A percentile compares a stretch with the other conserved stretches of the same genome.
Evolutionary conservation across 2,329 filamentous ascomycete genomes (phyloP).

Genomic region (Diplodia sapinea): DNA sequence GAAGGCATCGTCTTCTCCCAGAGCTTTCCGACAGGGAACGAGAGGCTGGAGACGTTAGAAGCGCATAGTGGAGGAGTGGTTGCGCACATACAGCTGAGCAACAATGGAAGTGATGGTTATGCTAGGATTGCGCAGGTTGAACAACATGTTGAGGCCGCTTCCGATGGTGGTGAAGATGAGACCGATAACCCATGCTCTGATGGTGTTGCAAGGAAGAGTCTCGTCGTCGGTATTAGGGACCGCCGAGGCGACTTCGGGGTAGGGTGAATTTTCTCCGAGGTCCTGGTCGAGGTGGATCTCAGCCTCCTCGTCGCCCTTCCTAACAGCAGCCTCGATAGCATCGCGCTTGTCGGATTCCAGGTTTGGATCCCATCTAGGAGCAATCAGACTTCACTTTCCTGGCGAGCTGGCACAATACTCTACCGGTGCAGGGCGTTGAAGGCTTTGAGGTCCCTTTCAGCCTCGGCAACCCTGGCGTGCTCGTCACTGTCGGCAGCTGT

Average conservation of each 20-base stretch:
- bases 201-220: conserved; percentile 31
- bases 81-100: conserved; percentile 42
- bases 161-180: conserved; percentile 39
- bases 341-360: conserved; percentile 31
- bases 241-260: conserved; percentile 33
- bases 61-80: background rate
- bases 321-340: conserved; percentile 32
- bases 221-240: conserved; percentile 30
- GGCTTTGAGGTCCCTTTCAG: conserved; percentile 25
- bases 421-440: conserved; percentile 27
- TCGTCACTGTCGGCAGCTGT: background rate
- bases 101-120: conserved; percentile 40
- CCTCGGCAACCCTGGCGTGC: conserved; percentile 10
- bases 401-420: too few species aligned
- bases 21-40: conserved; percentile 45
- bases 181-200: conserved; percentile 40
- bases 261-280: conserved; percentile 34
- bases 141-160: conserved; percentile 39
- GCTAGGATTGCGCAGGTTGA: conserved; percentile 40
- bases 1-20: conserved; percentile 58
- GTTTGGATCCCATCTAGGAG: conserved; percentile 30
- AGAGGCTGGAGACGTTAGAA: conserved; percentile 11
- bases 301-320: conserved; percentile 41
- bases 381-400: background rate
- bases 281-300: conserved; percentile 33